Evolutionary conservation across 768 basidiomycete genomes (phyloP).

Genomic region (Phlegmacium glaucopus): DNA sequence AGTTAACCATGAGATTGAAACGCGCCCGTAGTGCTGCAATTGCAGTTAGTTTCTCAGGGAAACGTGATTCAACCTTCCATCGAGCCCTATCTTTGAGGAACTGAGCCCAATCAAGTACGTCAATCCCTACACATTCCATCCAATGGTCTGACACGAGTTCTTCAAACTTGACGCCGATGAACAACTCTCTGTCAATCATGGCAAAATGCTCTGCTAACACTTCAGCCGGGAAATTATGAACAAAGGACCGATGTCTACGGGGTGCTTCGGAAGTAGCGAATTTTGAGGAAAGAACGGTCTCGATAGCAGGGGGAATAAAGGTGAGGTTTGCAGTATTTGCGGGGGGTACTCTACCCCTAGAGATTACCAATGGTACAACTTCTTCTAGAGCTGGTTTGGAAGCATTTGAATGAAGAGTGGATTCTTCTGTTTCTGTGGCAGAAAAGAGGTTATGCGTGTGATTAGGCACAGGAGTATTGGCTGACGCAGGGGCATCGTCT

Average conservation of each 20-base stretch:
- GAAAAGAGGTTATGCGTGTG: constrained; percentile 26
- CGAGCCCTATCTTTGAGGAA: constrained; percentile 74
- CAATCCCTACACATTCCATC: constrained; percentile 57
- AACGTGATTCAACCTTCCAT: constrained; percentile 60
- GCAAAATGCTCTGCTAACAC: constrained; percentile 74
- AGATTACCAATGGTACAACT: constrained; percentile 63
- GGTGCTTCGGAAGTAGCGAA: constrained; percentile 34
- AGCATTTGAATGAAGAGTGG: constrained; percentile 32
- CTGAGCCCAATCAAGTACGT: constrained; percentile 80
- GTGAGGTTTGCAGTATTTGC: constrained; percentile 19
- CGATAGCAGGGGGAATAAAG: constrained; percentile 10
- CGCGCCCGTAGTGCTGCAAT: constrained; percentile 73
- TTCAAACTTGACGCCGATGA: constrained; percentile 82
- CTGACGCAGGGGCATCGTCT: constrained; percentile 15
- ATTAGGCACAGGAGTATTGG: constrained; percentile 32
- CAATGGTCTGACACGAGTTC: constrained; percentile 79
- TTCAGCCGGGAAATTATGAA: constrained; percentile 60
- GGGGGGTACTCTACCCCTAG: constrained; percentile 51
- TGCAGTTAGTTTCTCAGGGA: constrained; percentile 62
- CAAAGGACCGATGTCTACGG: constrained; percentile 66
- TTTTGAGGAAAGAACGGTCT: constrained; percentile 28
- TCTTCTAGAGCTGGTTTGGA: constrained; percentile 56
- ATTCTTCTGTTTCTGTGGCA: constrained; percentile 16
- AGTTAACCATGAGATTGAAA: constrained; percentile 83
- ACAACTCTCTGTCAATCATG: constrained; percentile 86